A percentile compares a stretch with the other conserved stretches of the same genome.
These are phyloP conservation scores for Spergularia azorica DNA, from an alignment of 179 eudicot genomes.

Conservation along the genomic window DNA sequence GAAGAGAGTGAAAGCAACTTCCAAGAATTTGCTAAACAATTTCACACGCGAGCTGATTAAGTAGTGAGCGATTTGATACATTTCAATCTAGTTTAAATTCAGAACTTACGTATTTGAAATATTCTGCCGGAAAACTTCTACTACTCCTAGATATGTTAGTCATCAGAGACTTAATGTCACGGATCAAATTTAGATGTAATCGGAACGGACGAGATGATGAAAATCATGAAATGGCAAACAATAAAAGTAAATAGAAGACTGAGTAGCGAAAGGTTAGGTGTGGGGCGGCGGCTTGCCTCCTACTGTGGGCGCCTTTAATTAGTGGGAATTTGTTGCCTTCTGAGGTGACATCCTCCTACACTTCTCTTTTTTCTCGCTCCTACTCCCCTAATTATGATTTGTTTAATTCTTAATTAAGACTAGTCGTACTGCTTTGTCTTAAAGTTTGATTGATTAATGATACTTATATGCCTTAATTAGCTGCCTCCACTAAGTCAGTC, in stretches of 20 bases:
- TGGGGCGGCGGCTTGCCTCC: conserved; percentile 32
- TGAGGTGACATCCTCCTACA: conserved; percentile 32
- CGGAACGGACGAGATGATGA: neutral
- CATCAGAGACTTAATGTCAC: neutral
- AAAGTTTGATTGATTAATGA: neutral
- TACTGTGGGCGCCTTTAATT: neutral
- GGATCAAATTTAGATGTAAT: too few relatives aligned
- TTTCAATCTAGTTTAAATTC: too few relatives aligned
- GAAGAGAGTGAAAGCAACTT: too few relatives aligned
- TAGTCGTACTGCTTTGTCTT: neutral
- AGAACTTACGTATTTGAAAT: too few relatives aligned
- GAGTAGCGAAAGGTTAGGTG: neutral
- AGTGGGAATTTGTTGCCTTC: conserved; percentile 30
- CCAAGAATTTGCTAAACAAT: too few relatives aligned
- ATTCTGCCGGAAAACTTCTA: too few relatives aligned
- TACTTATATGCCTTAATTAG: neutral
- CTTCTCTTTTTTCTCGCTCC: neutral
- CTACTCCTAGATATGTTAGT: too few relatives aligned
- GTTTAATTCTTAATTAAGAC: too few relatives aligned
- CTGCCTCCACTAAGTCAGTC: conserved; percentile 2
- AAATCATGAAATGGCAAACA: neutral
- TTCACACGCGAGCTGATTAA: too few relatives aligned
- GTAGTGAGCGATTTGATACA: too few relatives aligned
- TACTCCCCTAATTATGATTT: neutral
- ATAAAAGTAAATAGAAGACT: neutral